Percentiles rank a stretch among this genome's conserved stretches.
Evolutionary conservation across 2,329 filamentous ascomycete genomes (phyloP).

Genomic region (Fusarium cyanostomum): DNA sequence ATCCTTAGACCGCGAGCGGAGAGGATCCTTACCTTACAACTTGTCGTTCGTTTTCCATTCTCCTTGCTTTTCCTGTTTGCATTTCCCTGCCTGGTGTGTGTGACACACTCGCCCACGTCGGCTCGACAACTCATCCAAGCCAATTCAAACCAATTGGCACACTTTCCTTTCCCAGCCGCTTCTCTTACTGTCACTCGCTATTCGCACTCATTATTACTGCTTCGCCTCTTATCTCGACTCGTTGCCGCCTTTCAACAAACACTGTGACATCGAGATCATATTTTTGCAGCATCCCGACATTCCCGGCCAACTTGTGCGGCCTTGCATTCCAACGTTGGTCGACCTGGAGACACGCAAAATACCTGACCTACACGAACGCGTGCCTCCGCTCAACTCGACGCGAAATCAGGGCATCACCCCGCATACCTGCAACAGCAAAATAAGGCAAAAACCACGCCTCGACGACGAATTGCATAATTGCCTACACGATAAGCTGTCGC

Average conservation of each 20-base stretch:
- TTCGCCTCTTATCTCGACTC: conserved; percentile 23
- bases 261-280: conserved; percentile 10
- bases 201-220: conserved; percentile 34
- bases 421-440: conserved; percentile 10
- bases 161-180: conserved; percentile 17
- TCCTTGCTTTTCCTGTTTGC: conserved; percentile 27
- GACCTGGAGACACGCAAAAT: conserved; percentile 36
- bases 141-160: conserved; percentile 22
- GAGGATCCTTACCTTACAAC: conserved; percentile 41
- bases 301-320: conserved; percentile 22
- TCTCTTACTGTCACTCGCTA: conserved; percentile 25
- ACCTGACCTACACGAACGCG: conserved; percentile 13
- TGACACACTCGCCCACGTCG: conserved; percentile 34
- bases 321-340: conserved; percentile 38
- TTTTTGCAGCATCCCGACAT: conserved; percentile 17
- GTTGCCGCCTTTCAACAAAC: conserved; percentile 18
- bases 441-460: conserved; percentile 1
- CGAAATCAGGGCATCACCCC: conserved; percentile 19
- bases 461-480: conserved; percentile 8
- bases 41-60: conserved; percentile 39
- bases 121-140: conserved; percentile 22
- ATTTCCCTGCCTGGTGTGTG: conserved; percentile 20
- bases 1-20: conserved; percentile 38
- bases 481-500: conserved; percentile 10
- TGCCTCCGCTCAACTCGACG: conserved; percentile 11